A percentile compares a stretch with the other conserved stretches of the same genome.
Conservation (phyloP, 2,329 filamentous ascomycete genomes). For the Trichoderma hamatum region DNA sequence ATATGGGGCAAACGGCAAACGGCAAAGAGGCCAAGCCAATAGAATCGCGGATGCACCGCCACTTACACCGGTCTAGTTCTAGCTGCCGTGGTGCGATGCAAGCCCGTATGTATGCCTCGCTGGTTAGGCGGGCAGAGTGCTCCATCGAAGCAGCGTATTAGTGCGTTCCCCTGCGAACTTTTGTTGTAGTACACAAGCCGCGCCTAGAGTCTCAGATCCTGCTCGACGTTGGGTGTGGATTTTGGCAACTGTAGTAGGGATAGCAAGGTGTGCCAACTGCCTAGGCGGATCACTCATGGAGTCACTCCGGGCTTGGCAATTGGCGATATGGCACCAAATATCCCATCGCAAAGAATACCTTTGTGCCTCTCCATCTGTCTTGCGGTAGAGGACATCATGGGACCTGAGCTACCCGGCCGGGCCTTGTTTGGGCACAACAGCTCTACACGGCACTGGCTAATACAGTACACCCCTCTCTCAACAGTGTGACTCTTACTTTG, state of each 20-base stretch:
- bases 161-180: conserved; percentile 12
- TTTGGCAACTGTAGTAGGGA: neutral
- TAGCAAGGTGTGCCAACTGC: neutral
- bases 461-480: neutral
- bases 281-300: neutral
- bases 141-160: neutral
- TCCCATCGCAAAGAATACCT: neutral
- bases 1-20: neutral
- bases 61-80: neutral
- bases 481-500: neutral
- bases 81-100: neutral
- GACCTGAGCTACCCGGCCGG: neutral
- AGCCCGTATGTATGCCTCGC: conserved; percentile 1
- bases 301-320: neutral
- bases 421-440: neutral
- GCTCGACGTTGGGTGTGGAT: neutral
- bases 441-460: neutral
- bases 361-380: neutral
- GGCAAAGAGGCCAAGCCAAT: neutral
- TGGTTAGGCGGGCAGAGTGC: neutral
- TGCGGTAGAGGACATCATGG: neutral
- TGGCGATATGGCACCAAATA: neutral
- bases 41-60: conserved; percentile 14
- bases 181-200: conserved; percentile 21
- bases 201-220: conserved; percentile 20